Conservation (phyloP, 768 basidiomycete species). For the Rickenella mellea region DNA sequence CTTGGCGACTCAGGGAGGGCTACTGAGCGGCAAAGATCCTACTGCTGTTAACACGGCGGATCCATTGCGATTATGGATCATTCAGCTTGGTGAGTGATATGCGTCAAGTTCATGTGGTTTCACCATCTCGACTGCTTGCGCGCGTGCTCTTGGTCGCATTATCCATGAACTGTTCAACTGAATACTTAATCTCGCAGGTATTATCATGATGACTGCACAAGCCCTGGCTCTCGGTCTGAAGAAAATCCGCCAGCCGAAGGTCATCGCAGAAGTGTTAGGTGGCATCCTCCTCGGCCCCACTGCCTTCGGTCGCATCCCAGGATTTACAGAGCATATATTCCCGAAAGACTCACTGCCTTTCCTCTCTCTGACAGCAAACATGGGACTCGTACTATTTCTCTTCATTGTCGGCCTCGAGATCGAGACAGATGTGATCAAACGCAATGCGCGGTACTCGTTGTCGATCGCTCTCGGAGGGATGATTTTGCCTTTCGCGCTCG, state of each 20-base stretch:
- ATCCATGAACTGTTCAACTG: background rate
- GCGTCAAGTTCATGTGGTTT: background rate
- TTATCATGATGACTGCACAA: constrained; percentile 78
- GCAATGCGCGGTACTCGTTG: constrained; percentile 58
- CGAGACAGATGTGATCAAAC: constrained; percentile 67
- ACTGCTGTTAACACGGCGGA: constrained; percentile 52
- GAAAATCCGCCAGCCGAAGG: constrained; percentile 78
- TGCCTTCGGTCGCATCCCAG: constrained; percentile 73
- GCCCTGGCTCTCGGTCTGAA: constrained; percentile 61
- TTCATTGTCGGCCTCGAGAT: constrained; percentile 94
- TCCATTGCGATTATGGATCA: constrained; percentile 69
- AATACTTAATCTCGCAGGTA: constrained; percentile 34
- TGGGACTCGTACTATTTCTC: constrained; percentile 81
- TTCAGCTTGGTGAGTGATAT: constrained; percentile 56
- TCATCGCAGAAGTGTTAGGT: constrained; percentile 77
- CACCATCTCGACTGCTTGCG: background rate
- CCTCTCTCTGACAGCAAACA: constrained; percentile 80
- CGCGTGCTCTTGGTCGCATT: background rate
- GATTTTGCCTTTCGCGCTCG: constrained; percentile 80
- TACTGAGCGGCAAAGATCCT: constrained; percentile 71
- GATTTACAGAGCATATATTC: constrained; percentile 82
- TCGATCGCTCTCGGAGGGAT: constrained; percentile 79
- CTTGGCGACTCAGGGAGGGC: constrained; percentile 45
- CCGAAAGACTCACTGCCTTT: constrained; percentile 62
- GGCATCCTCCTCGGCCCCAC: constrained; percentile 78